Evolutionary conservation across 306 rosid genomes (phyloP), one percentile per base, ranked within the genome.

Genomic region (Casuarina glauca): DNA sequence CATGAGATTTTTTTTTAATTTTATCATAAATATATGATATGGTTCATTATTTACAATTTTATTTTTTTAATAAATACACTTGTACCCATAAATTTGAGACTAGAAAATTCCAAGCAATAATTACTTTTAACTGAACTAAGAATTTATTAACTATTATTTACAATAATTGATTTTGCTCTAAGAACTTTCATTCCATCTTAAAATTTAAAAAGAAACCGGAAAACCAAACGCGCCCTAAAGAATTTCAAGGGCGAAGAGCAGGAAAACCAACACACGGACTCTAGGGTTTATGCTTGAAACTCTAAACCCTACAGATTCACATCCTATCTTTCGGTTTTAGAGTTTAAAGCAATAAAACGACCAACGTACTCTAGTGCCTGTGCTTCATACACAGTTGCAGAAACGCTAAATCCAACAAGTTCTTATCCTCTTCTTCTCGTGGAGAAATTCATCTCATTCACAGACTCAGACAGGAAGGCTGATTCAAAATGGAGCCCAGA

Each of bases 401-500:
- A 16, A 51, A 51, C 17, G 2, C 57, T 17, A 16, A 13, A 52
- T 4, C 58, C 69, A 7, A 7, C 41, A 62, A 62, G 36, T 38
- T 16, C 69, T 1, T 1, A 41, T 9, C 46, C 46, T 9, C 71
- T 16, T 7, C 19, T 42, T 44, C 43, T 35, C n/a, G 6, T 5
- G 4, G 17, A 2, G 35, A 35, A 61, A 11, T 36, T 41, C 41
- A 26, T 38, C 17, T 60, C 38, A 41, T 35, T 26, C 50, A 43
- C 46, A 4, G n/a, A 44, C 51, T 16, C 19, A 35, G 5, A 9
- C 38, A 44, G 45, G 49, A 8, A 32, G 39, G 10, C 4, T 13
- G 41, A 6, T 46, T 36, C 35, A 60, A 66, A 79, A 87, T 91
- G 97, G 98, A 94, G 88, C 89, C 84, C 78, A 83, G 98, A 75